Evolutionary conservation across 73 alveolate species (phyloP).

Genomic region (Paramecium sexaurelia): DNA sequence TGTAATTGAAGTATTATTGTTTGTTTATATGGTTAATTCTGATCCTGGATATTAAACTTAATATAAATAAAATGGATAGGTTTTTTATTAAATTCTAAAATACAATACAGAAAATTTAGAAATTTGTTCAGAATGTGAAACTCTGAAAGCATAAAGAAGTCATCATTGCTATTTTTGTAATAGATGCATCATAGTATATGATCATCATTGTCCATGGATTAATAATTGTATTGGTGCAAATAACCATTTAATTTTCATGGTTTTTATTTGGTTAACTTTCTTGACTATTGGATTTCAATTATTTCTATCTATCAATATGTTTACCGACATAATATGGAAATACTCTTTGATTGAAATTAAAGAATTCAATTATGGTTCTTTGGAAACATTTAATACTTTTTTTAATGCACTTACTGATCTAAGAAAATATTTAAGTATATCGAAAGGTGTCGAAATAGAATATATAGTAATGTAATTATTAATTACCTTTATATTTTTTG

Average conservation of each 20-base stretch:
- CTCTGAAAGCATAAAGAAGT: conserved; percentile 7
- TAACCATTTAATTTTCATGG: conserved; percentile 48
- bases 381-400: neutral
- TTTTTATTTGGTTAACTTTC: neutral
- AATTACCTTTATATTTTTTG: neutral
- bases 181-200: conserved; percentile 61
- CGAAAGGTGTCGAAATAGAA: neutral
- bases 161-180: conserved; percentile 61
- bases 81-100: neutral
- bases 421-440: neutral
- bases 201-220: conserved; percentile 90
- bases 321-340: neutral
- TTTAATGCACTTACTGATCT: neutral
- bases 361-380: neutral
- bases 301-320: neutral
- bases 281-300: neutral
- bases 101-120: neutral
- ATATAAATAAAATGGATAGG: neutral
- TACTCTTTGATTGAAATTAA: neutral
- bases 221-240: conserved; percentile 81
- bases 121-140: conserved; percentile 25
- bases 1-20: neutral
- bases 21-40: neutral
- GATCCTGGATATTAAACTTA: conserved; percentile 29
- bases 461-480: neutral